Conservation (phyloP, 768 basidiomycete species). For the Artomyces pyxidatus region DNA sequence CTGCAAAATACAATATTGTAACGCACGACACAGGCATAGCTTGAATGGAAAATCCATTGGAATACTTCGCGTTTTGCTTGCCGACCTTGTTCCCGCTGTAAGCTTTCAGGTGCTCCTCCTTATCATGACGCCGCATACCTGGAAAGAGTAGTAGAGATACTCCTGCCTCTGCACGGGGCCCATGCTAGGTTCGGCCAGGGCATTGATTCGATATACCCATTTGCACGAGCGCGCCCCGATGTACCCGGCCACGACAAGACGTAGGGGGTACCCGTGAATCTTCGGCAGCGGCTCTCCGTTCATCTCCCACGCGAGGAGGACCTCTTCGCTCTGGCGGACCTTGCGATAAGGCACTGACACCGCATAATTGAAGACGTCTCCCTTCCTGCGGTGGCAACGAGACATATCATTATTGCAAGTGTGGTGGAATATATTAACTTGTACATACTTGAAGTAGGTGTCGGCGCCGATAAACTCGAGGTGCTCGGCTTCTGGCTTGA, state of each 20-base stretch:
- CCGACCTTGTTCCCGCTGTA: conserved; percentile 28
- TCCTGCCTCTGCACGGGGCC: conserved; percentile 47
- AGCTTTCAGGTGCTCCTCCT: not conserved
- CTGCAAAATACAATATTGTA: conserved; percentile 21
- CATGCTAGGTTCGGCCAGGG: conserved; percentile 37
- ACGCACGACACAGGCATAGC: conserved; percentile 52
- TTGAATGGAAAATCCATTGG: conserved; percentile 49
- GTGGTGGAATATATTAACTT: too few species aligned
- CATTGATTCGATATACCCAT: conserved; percentile 47
- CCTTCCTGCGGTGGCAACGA: too few species aligned
- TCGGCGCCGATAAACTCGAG: conserved; percentile 51
- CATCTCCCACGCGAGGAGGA: conserved; percentile 48
- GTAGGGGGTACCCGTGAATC: conserved; percentile 43
- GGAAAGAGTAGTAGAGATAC: conserved; percentile 43
- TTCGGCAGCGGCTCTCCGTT: conserved; percentile 40
- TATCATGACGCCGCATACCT: conserved; percentile 23
- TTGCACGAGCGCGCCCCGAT: conserved; percentile 49
- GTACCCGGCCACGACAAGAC: conserved; percentile 43
- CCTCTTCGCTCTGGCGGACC: conserved; percentile 38
- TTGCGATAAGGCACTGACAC: conserved; percentile 45
- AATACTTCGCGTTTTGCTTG: conserved; percentile 44
- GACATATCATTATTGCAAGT: too few species aligned
- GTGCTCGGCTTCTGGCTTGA: conserved; percentile 39
- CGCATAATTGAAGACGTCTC: conserved; percentile 33
- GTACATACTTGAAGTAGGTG: conserved; percentile 48